Evolutionary conservation across 306 rosid species (phyloP).

Genomic region (Echinosophora koreensis): DNA sequence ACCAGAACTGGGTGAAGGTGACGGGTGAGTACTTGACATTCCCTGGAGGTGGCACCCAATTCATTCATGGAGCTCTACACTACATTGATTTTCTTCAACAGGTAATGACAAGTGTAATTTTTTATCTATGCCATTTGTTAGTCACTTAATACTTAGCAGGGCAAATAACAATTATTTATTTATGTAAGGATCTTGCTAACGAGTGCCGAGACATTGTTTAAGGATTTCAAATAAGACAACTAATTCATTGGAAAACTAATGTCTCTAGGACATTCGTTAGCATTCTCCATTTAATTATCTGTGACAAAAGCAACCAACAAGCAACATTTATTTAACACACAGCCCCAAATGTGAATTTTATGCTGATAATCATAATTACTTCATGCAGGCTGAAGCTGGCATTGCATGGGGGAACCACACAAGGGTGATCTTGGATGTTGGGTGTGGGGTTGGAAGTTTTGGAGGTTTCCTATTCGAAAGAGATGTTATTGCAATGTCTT

Average conservation of each 20-base stretch:
- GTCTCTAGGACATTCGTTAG: too few relatives aligned
- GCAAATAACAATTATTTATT: too few relatives aligned
- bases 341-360: background rate
- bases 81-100: slow-evolving; percentile 85
- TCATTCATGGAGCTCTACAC: slow-evolving; percentile 90
- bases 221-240: too few relatives aligned
- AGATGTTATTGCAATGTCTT: slow-evolving; percentile 87
- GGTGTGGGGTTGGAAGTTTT: slow-evolving; percentile 96
- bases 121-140: background rate
- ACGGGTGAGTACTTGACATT: slow-evolving; percentile 88
- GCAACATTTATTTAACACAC: background rate
- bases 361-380: background rate
- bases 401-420: slow-evolving; percentile 84
- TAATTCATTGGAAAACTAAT: too few relatives aligned
- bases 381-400: slow-evolving; percentile 62
- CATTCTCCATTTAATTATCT: too few relatives aligned
- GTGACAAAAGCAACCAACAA: background rate
- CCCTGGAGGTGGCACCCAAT: slow-evolving; percentile 98
- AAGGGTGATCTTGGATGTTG: slow-evolving; percentile 85
- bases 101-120: slow-evolving; percentile 53
- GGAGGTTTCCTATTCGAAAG: slow-evolving; percentile 90
- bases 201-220: too few relatives aligned
- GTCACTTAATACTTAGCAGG: too few relatives aligned
- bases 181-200: too few relatives aligned
- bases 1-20: slow-evolving; percentile 95